Percentiles rank a stretch among this genome's conserved stretches.
phyloP scores from a whole-genome alignment of 2,329 filamentous ascomycete genomes.

The Nothopassalora personata region DNA sequence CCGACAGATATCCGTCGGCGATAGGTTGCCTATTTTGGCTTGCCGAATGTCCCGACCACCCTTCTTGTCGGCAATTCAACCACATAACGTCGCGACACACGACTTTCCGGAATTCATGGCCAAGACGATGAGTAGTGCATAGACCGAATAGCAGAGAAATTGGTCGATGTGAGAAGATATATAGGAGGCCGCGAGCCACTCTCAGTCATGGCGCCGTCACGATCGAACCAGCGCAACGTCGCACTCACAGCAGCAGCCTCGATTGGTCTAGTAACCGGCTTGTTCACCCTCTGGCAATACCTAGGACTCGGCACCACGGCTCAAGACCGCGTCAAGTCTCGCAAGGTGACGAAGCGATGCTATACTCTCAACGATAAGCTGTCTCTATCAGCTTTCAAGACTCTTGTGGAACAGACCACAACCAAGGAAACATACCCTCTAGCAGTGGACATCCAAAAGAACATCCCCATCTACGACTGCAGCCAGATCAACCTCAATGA shows the following conservation, averaged over 20 bases:
- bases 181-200: not conserved
- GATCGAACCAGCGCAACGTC: not conserved
- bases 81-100: not conserved
- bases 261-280: constrained; percentile 5
- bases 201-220: not conserved
- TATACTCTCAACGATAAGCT: constrained; percentile 15
- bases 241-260: constrained; percentile 7
- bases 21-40: not conserved
- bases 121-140: not conserved
- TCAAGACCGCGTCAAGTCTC: constrained; percentile 17
- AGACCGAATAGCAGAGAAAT: not conserved
- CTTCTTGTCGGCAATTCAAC: not conserved
- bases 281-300: constrained; percentile 11
- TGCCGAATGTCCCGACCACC: not conserved
- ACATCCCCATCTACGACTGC: constrained; percentile 54
- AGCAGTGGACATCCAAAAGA: constrained; percentile 35
- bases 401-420: constrained; percentile 14
- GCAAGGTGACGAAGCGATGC: constrained; percentile 18
- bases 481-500: constrained; percentile 34
- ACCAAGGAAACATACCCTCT: too few relatives aligned
- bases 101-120: not conserved
- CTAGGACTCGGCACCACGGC: constrained; percentile 22
- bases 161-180: not conserved
- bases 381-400: constrained; percentile 22
- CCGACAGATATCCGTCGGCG: not conserved